These are phyloP conservation scores for Ogataea pilisensis DNA, from an alignment of 805 yeast genomes.

Conservation along the genomic window DNA sequence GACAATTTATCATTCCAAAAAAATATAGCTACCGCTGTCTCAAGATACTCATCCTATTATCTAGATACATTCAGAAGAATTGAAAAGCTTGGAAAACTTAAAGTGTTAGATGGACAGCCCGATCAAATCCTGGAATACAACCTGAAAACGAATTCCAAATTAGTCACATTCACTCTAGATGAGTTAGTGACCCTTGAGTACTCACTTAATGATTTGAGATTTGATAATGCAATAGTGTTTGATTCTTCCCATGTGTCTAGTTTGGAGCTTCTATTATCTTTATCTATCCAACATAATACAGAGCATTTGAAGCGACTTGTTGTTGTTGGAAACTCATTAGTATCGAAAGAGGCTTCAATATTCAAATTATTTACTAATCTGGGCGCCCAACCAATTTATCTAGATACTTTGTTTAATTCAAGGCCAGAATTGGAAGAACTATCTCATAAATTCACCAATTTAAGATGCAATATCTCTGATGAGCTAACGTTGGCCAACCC, in stretches of 20 bases:
- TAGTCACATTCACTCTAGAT: conserved; percentile 3
- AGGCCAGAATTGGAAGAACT: conserved; percentile 2
- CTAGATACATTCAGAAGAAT: conserved; percentile 9
- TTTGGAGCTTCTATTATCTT: conserved; percentile 30
- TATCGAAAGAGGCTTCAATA: conserved; percentile 3
- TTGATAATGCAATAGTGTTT: conserved; percentile 29
- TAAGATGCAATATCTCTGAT: background rate
- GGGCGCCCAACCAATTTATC: background rate
- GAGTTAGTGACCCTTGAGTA: conserved; percentile 1
- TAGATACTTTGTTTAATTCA: conserved; percentile 5
- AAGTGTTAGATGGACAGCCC: background rate
- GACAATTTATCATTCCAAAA: conserved; percentile 1
- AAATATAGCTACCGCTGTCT: conserved; percentile 6
- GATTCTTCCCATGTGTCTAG: conserved; percentile 33
- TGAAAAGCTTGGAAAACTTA: conserved; percentile 6
- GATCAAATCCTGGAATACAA: background rate
- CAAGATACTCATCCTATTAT: conserved; percentile 8
- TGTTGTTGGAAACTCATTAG: conserved; percentile 32
- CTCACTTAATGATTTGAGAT: conserved; percentile 9
- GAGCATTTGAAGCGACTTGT: conserved; percentile 24
- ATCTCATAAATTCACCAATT: background rate
- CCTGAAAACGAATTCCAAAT: background rate
- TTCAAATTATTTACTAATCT: background rate
- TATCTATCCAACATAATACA: conserved; percentile 14
- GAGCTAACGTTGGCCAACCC: conserved; percentile 12